Base-by-base conservation (phyloP, 495 filamentous ascomycete species). In the Penicillium pulvis region DNA sequence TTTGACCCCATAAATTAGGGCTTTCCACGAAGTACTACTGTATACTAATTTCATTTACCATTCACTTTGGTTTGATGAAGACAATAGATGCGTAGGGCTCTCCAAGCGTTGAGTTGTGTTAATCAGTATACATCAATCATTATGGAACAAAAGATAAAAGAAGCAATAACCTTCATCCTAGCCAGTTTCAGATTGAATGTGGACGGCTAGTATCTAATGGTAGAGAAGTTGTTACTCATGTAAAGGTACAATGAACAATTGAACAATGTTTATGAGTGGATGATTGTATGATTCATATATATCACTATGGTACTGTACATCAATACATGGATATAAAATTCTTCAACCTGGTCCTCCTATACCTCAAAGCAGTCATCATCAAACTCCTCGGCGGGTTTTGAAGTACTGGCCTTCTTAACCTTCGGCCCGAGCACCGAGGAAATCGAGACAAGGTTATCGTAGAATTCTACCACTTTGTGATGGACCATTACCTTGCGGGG, bases 401-500 rank as follows among this genome's bases (percentile, higher is more conserved):
- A 59, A n/a, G 36, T 14, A 51, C 10, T 41, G 33, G 36, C 23
- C 51, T 44, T 54, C n/a, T 45, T 46, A 9, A 39, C 55, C 45
- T 71, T 72, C 7, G 72, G 36, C 47, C 76, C 71, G 19, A 75
- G 60, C 51, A 77, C 62, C 26, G 75, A 63, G 31, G 57, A 71
- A 53, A 77, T 74, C 50, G 70, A 86, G 60, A 90, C 87, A 35
- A 98, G 77, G 56, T 88, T 86, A 53, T 83, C 79, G 70, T 98
- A 98, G 70, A 98, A 98, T 2, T 77, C 80, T 17, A 87, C 80
- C 12, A 98, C 94, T 61, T 83, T 86, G 2, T 93, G 87, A 66
- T 98, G 95, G 14, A 94, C 94, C 87, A 97, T 92, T 20, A 98
- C 93, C 76, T 95, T 97, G 42, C 75, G 83, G 62, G 91, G 89